Percentiles rank a stretch among this genome's conserved stretches.
Conservation (phyloP, 1,284 basidiomycete genomes). For the Ustilago loliicola region DNA sequence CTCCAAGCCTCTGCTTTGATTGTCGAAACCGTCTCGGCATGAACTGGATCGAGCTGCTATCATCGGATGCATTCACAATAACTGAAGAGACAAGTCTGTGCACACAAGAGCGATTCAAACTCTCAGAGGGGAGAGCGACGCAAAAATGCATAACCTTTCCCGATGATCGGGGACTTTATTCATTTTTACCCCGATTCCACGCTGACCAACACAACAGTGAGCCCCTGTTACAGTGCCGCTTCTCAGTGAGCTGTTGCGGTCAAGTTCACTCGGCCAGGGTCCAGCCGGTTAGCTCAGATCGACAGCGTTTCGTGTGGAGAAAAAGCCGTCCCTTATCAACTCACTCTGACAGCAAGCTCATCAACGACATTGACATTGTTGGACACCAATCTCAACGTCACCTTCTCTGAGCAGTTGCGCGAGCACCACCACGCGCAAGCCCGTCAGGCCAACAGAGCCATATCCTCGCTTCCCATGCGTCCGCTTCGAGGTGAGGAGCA, state of each 20-base stretch:
- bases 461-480: slow-evolving; percentile 42
- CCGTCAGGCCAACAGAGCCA: slow-evolving; percentile 19
- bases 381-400: not conserved
- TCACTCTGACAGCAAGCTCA: not conserved
- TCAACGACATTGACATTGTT: not conserved
- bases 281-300: slow-evolving; percentile 6
- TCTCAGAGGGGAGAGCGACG: not conserved
- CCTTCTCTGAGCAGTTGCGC: slow-evolving; percentile 8
- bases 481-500: slow-evolving; percentile 46
- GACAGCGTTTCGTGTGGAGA: slow-evolving; percentile 7
- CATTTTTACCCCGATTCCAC: not conserved
- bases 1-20: not conserved
- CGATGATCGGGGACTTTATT: not conserved
- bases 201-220: not conserved
- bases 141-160: not conserved
- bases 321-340: not conserved
- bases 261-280: slow-evolving; percentile 5
- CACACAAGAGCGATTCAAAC: too few species aligned
- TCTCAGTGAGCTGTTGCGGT: not conserved
- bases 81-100: too few species aligned
- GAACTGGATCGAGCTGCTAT: not conserved
- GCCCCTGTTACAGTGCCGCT: not conserved
- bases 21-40: not conserved
- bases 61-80: too few species aligned
- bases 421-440: slow-evolving; percentile 4